Percentiles rank a stretch among this genome's conserved stretches.
Evolutionary conservation across 1,139 yeast species (phyloP).

Genomic region (Pneumocystis murina): DNA sequence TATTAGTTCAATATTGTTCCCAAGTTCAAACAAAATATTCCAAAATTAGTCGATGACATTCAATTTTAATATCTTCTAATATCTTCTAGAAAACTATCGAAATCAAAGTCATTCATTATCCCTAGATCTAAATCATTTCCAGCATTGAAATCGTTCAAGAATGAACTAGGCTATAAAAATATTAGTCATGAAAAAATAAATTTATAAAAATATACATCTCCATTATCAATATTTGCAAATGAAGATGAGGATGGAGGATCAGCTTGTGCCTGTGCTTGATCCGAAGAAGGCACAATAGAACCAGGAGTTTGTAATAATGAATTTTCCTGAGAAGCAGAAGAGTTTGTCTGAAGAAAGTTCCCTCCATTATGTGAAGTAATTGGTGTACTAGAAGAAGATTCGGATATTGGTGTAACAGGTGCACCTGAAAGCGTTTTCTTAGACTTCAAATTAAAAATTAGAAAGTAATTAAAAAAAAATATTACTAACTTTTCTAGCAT

Average conservation of each 20-base stretch:
- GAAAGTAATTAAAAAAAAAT: conserved; percentile 8
- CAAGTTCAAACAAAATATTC: neutral
- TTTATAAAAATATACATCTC: neutral
- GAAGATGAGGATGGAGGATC: neutral
- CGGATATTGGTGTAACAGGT: conserved; percentile 23
- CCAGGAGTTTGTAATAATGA: neutral
- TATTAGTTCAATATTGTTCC: neutral
- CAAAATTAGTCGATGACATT: neutral
- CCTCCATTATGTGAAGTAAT: conserved; percentile 23
- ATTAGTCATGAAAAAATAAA: neutral
- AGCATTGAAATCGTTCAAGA: conserved; percentile 1
- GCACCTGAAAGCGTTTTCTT: conserved; percentile 18
- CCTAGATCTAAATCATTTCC: conserved; percentile 9
- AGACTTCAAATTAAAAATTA: conserved; percentile 7
- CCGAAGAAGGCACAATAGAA: neutral
- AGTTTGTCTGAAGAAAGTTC: conserved; percentile 12
- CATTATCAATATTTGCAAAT: neutral
- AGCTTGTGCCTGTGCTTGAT: neutral
- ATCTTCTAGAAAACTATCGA: conserved; percentile 13
- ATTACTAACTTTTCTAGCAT: conserved; percentile 16
- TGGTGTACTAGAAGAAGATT: conserved; percentile 29
- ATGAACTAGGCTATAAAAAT: neutral
- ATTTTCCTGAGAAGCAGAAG: neutral
- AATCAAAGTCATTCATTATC: conserved; percentile 13
- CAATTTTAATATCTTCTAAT: neutral